Conservation (phyloP, 805 yeast species). For the Ogataea nonfermentans region DNA sequence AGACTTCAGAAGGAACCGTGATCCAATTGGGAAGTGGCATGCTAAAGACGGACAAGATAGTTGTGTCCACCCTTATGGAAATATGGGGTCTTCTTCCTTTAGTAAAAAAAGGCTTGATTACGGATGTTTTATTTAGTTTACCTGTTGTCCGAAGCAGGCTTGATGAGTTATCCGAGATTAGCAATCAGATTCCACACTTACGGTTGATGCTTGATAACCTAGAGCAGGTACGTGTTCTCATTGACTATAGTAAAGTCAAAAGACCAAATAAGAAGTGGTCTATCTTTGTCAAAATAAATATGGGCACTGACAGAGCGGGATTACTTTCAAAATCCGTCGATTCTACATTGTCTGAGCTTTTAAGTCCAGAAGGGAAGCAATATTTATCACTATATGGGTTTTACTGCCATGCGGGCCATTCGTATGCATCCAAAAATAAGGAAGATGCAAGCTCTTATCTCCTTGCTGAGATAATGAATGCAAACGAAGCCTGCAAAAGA, state of each 20-base stretch:
- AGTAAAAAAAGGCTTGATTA: slow-evolving; percentile 33
- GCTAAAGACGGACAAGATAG: slow-evolving; percentile 45
- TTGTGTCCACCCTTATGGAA: slow-evolving; percentile 69
- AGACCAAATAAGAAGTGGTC: slow-evolving; percentile 48
- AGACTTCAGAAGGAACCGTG: slow-evolving; percentile 57
- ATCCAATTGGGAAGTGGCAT: slow-evolving; percentile 52
- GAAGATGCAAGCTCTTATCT: slow-evolving; percentile 48
- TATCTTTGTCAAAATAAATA: slow-evolving; percentile 63
- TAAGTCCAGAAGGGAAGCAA: slow-evolving; percentile 26
- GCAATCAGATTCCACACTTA: slow-evolving; percentile 41
- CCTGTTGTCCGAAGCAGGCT: slow-evolving; percentile 53
- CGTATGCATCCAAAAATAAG: slow-evolving; percentile 49
- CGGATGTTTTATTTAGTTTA: slow-evolving; percentile 56
- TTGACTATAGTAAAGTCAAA: slow-evolving; percentile 33
- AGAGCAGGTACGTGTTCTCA: slow-evolving; percentile 52
- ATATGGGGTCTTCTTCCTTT: slow-evolving; percentile 48
- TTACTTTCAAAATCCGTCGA: slow-evolving; percentile 33
- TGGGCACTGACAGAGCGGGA: slow-evolving; percentile 77
- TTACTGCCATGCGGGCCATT: slow-evolving; percentile 80
- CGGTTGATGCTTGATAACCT: slow-evolving; percentile 60
- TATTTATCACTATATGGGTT: slow-evolving; percentile 57
- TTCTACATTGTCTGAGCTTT: slow-evolving; percentile 33
- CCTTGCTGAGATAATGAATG: slow-evolving; percentile 56
- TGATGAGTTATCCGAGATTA: slow-evolving; percentile 45
- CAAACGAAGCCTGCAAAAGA: slow-evolving; percentile 48